These are phyloP conservation scores for Sugiyamaella chiloensis DNA, from an alignment of 805 yeast genomes.

Conservation along the genomic window DNA sequence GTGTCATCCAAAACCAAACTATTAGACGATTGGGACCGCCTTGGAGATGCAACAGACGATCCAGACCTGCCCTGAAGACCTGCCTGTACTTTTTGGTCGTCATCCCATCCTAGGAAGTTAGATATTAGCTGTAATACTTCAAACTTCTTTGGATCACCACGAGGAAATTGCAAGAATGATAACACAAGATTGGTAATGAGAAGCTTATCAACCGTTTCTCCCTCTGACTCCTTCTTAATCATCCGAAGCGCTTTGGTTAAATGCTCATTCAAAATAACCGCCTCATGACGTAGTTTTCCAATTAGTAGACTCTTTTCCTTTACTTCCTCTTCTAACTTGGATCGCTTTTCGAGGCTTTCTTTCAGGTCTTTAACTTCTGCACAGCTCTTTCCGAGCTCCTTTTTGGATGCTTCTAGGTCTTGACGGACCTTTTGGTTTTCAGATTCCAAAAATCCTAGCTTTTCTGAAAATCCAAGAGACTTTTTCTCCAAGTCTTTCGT, in stretches of 20 bases:
- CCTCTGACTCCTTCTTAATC: conserved; percentile 71
- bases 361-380: conserved; percentile 36
- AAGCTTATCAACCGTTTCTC: conserved; percentile 82
- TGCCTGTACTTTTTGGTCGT: conserved; percentile 39
- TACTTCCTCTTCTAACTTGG: conserved; percentile 49
- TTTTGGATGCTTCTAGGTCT: conserved; percentile 20
- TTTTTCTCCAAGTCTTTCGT: conserved; percentile 30
- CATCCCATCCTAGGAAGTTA: conserved; percentile 85
- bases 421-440: conserved; percentile 15
- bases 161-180: conserved; percentile 79
- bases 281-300: conserved; percentile 92
- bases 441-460: conserved; percentile 13
- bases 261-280: conserved; percentile 90
- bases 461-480: conserved; percentile 10
- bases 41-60: conserved; percentile 15
- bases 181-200: conserved; percentile 81
- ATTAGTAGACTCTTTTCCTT: conserved; percentile 72
- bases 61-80: conserved; percentile 28
- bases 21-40: conserved; percentile 16
- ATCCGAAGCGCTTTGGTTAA: conserved; percentile 86
- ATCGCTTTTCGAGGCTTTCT: conserved; percentile 28
- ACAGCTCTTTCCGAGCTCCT: conserved; percentile 21
- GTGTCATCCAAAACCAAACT: conserved; percentile 12
- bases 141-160: conserved; percentile 92
- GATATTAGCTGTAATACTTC: conserved; percentile 86